Percentiles rank a stretch among this genome's conserved stretches.
Evolutionary conservation across 768 basidiomycete genomes (phyloP).

Genomic region (Rhodotorula sphaerocarpa): DNA sequence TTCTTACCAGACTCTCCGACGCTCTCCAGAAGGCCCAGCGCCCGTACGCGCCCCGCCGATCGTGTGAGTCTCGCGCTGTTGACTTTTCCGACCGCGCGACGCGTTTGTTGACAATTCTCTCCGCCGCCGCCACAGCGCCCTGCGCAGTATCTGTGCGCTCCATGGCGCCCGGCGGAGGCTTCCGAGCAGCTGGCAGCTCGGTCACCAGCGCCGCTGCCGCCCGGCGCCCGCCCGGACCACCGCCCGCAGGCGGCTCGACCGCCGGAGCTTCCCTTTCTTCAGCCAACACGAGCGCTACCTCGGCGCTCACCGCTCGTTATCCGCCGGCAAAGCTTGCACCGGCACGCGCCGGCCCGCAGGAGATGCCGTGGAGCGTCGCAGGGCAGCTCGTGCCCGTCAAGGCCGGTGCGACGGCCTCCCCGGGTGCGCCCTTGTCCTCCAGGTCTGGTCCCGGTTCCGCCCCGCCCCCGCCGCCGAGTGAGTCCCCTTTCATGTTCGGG

Average conservation of each 20-base stretch:
- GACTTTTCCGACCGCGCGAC: too few species aligned
- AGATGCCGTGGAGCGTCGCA: constrained; percentile 5
- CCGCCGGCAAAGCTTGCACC: background rate
- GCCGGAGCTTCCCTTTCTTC: background rate
- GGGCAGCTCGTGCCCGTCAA: background rate
- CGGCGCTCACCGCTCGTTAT: background rate
- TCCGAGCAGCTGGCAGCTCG: too few species aligned
- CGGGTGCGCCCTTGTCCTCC: background rate
- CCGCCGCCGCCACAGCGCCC: too few species aligned
- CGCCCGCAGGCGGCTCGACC: too few species aligned
- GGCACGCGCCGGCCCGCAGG: background rate
- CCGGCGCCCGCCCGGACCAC: too few species aligned
- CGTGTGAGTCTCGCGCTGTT: too few species aligned
- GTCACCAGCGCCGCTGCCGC: background rate
- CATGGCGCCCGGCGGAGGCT: too few species aligned
- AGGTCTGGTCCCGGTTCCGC: background rate
- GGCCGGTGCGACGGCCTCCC: background rate
- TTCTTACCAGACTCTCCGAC: too few species aligned
- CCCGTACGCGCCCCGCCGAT: too few species aligned
- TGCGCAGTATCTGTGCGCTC: too few species aligned
- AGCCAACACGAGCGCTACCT: background rate
- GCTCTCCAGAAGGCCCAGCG: too few species aligned
- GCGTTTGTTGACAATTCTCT: too few species aligned
- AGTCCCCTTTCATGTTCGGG: background rate
- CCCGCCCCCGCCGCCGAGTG: background rate